Evolutionary conservation across 192 early-diverging fungal genomes (phyloP), one percentile per base, ranked within the genome.

Genomic region (Radiomyces spectabilis): DNA sequence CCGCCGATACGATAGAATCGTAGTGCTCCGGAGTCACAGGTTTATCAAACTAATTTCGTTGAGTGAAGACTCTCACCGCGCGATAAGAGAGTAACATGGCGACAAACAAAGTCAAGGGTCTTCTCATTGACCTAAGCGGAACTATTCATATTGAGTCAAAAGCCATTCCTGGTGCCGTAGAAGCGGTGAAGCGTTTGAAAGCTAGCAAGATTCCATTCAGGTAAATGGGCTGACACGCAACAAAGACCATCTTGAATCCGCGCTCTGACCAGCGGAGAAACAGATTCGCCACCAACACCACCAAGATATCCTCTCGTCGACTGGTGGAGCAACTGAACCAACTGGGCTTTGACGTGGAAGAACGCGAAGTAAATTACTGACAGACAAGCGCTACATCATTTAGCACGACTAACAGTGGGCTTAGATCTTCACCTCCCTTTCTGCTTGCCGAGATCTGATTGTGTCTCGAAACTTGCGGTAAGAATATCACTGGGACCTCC

Each of bases 201-300:
- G 26, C 52, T 8, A 64, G 68, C 10, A 78, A 81, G 0, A 71
- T 87, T 49, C 71, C 75, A 3, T 69, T 73, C 57, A 59, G 55
- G 48, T 61, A 56, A n/a, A n/a, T n/a, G n/a, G n/a, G 4, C 16
- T 30, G 21, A 53, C 13, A 29, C 18, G 30, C 6, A 43, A 42
- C 15, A 39, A 16, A 9, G 12, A 22, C 5, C 30, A 75, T 66
- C 57, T 78, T 33, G n/a, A n/a, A n/a, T n/a, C n/a, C n/a, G n/a
- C n/a, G n/a, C n/a, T n/a, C n/a, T n/a, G n/a, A n/a, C n/a, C n/a
- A n/a, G n/a, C n/a, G 24, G 19, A 10, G 42, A 16, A 29, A 12
- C 30, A 69, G 82, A 2, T 93, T 93, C 65, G 84, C 88, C n/a
- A 89, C 89, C 40, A 95, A 95, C 67, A 93, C 91, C 1, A 93